Evolutionary conservation across 768 basidiomycete species (phyloP).

Genomic region (Amanita subjunquillea): DNA sequence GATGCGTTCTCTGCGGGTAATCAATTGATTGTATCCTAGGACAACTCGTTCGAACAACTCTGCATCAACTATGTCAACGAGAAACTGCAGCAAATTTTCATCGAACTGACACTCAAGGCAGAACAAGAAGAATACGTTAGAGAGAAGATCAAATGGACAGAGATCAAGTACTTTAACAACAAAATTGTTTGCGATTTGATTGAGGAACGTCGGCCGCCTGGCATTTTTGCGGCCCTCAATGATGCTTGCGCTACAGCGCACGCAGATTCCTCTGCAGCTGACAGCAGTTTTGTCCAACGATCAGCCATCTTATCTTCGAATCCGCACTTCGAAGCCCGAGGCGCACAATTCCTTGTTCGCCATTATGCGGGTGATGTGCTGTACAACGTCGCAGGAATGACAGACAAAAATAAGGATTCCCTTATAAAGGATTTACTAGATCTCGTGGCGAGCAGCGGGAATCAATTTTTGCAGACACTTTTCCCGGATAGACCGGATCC

Average conservation of each 20-base stretch:
- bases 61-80: slow-evolving; percentile 99
- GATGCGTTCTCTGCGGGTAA: neutral
- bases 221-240: slow-evolving; percentile 95
- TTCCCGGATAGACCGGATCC: slow-evolving; percentile 96
- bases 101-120: slow-evolving; percentile 95
- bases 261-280: slow-evolving; percentile 92
- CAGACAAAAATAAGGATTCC: slow-evolving; percentile 99
- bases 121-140: slow-evolving; percentile 99
- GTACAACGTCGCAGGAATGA: slow-evolving; percentile 97
- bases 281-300: slow-evolving; percentile 93
- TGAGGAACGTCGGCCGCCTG: slow-evolving; percentile 92
- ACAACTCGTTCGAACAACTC: slow-evolving; percentile 94
- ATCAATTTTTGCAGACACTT: slow-evolving; percentile 76
- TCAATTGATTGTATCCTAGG: slow-evolving; percentile 29
- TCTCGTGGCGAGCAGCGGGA: slow-evolving; percentile 68
- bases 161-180: slow-evolving; percentile 98
- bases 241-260: slow-evolving; percentile 99
- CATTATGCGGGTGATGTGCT: slow-evolving; percentile 99
- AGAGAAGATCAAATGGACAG: slow-evolving; percentile 98
- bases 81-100: slow-evolving; percentile 98
- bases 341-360: slow-evolving; percentile 86
- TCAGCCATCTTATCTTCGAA: slow-evolving; percentile 73
- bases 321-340: slow-evolving; percentile 91
- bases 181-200: slow-evolving; percentile 98
- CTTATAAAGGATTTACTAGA: slow-evolving; percentile 92